phyloP scores from a whole-genome alignment of 2,329 filamentous ascomycete genomes.

The Microdochium nivale region DNA sequence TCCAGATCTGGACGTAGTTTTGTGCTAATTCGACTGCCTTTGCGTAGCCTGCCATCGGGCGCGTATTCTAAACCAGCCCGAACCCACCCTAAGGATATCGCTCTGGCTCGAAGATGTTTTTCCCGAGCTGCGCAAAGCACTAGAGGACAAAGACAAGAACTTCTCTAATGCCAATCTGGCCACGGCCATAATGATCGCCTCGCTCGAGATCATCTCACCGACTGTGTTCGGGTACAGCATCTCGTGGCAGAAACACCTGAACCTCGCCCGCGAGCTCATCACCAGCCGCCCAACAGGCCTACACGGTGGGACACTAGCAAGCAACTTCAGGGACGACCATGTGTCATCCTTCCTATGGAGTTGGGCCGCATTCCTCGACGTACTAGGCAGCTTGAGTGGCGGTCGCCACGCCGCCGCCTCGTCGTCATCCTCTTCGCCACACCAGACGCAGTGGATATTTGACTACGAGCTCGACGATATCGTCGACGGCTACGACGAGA shows the following conservation, averaged over 20 bases:
- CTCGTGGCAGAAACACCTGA: conserved; percentile 72
- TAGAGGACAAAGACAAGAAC: conserved; percentile 51
- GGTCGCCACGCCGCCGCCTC: conserved; percentile 21
- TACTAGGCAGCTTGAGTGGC: conserved; percentile 64
- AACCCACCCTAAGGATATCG: conserved; percentile 71
- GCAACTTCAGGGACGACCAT: conserved; percentile 42
- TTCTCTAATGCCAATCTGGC: conserved; percentile 68
- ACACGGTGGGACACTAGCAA: conserved; percentile 37
- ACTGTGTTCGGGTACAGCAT: conserved; percentile 74
- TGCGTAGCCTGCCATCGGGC: conserved; percentile 64
- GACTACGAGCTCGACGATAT: conserved; percentile 41
- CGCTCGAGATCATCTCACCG: conserved; percentile 75
- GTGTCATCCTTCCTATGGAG: conserved; percentile 67
- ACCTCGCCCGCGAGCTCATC: conserved; percentile 68
- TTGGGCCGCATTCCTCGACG: conserved; percentile 80
- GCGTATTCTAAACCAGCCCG: conserved; percentile 61
- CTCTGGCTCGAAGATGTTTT: conserved; percentile 75
- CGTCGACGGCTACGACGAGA: conserved; percentile 51
- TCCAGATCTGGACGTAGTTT: not conserved
- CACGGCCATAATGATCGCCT: conserved; percentile 77
- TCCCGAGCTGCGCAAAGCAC: conserved; percentile 58
- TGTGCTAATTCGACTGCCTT: not conserved
- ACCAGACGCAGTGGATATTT: conserved; percentile 33
- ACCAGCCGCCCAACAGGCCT: conserved; percentile 43
- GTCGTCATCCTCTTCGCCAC: conserved; percentile 35